Evolutionary conservation across 805 yeast genomes (phyloP), one percentile per base, ranked within the genome.

Genomic region (Saccharomycopsis sp.): DNA sequence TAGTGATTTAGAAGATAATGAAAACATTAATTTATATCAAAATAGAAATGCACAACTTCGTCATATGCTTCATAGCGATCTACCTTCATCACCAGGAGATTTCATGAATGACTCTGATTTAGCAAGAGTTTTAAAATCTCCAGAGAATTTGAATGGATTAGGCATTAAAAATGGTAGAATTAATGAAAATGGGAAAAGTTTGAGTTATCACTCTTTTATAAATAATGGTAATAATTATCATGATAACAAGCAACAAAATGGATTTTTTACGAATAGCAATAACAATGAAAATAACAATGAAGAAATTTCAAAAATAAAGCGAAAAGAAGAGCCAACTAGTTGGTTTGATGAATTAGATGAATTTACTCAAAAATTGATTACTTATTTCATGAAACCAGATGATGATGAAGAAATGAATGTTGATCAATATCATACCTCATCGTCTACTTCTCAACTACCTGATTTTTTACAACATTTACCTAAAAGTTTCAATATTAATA

Each of bases 401-500:
- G 78, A 74, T 40, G 72, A 69, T 27, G 52, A 48, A 29, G 44
- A 61, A 3, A 60, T 63, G 32, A 62, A 52, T 21, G n/a, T n/a
- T n/a, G n/a, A n/a, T n/a, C n/a, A n/a, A n/a, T n/a, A n/a, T n/a
- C n/a, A n/a, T n/a, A n/a, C n/a, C n/a, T n/a, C n/a, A n/a, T n/a
- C n/a, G n/a, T 18, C 21, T 34, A 19, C 25, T 32, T 33, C 40
- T 9, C 49, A 58, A 20, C 54, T 54, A 5, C 58, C 64, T 28
- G 52, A 55, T 31, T 51, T 49, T 48, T 62, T 70, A 38, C 54
- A 77, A 21, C 60, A 66, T 37, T 81, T 83, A 4, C 89, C 92
- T 1, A 61, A 63, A 28, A 72, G 72, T 50, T 74, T 79, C 42
- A 72, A 78, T 49, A 70, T 83, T 46, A 72, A 79, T 62, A 77